Evolutionary conservation across 225 moss, liverwort and hornwort genomes (phyloP).

Genomic region (Ulota crispa): DNA sequence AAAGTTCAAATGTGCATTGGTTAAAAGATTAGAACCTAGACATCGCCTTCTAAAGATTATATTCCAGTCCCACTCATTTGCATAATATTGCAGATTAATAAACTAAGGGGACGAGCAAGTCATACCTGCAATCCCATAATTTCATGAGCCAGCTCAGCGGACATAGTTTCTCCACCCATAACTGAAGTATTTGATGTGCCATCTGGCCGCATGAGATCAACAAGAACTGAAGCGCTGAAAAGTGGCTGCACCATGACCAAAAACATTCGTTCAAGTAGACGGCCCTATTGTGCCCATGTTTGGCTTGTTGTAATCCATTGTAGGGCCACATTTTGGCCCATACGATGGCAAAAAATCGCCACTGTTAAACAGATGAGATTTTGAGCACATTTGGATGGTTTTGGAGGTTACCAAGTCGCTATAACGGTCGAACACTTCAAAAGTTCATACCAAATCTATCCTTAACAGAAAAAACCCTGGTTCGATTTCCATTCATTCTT

Average conservation of each 20-base stretch:
- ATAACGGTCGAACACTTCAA: not conserved
- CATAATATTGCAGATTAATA: not conserved
- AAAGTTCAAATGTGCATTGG: not conserved
- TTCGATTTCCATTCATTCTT: not conserved
- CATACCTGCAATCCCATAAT: conserved; percentile 85
- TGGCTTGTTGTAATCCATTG: not conserved
- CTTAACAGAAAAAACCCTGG: not conserved
- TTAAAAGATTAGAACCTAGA: not conserved
- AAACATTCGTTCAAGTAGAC: not conserved
- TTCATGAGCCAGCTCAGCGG: conserved; percentile 92
- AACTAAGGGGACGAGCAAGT: conserved; percentile 15
- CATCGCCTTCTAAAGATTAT: not conserved
- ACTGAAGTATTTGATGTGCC: conserved; percentile 73
- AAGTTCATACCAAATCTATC: not conserved
- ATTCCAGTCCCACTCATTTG: conserved; percentile 5
- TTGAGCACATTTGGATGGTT: not conserved
- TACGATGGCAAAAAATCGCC: not conserved
- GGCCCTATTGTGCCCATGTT: not conserved
- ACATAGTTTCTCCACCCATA: conserved; percentile 68
- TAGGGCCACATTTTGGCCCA: not conserved
- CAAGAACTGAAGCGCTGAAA: conserved; percentile 83
- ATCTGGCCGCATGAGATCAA: conserved; percentile 95
- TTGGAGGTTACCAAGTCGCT: not conserved
- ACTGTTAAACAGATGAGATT: not conserved
- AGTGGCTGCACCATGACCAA: conserved; percentile 65